Evolutionary conservation across 2,329 filamentous ascomycete genomes (phyloP), one percentile per base, ranked within the genome.

Genomic region (Fusarium tupiense): DNA sequence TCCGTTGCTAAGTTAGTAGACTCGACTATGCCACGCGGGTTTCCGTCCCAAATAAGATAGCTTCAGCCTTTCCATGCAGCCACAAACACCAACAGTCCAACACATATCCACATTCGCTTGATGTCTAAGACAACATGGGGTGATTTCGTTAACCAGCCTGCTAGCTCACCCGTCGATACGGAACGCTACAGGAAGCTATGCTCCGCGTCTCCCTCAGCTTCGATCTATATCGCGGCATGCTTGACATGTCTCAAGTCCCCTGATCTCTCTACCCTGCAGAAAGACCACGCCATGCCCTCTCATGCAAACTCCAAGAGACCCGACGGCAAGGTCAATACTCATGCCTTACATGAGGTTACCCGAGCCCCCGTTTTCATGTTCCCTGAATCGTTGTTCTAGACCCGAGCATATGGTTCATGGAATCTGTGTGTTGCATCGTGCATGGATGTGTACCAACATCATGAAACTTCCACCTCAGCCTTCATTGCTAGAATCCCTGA

Each of bases 1-100:
- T 69, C 67, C 71, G 59, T 64, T 35, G 41, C 46, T 43, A 35
- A 35, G 33, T 35, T 35, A 35, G 33, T 35, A 33, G 62, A 50
- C 46, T 52, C 61, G 47, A 67, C 40, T 33, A 69, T 72, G 71
- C 71, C 71, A 73, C 71, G 71, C 71, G 71, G 71, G 44, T 47
- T 49, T 74, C 54, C 22, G 35, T 59, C 67, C 58, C 41, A 40
- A 73, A 61, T 26, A 46, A 74, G 71, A 59, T 73, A 68, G 66
- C 66, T 57, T 53, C 67, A 66, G 64, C 69, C 66, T 59, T 54
- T 59, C 71, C 38, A 73, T 68, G 61, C 46, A 71, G 60, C 71
- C 71, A 71, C 67, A 61, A 46, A 62, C 53, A 67, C 31, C 12
- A 56, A 26, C 33, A 33, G 5, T 16, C 35, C 16, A 64, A 33